Evolutionary conservation across 2,329 filamentous ascomycete species (phyloP).

Genomic region (Arthrobotrys sphaeroides): DNA sequence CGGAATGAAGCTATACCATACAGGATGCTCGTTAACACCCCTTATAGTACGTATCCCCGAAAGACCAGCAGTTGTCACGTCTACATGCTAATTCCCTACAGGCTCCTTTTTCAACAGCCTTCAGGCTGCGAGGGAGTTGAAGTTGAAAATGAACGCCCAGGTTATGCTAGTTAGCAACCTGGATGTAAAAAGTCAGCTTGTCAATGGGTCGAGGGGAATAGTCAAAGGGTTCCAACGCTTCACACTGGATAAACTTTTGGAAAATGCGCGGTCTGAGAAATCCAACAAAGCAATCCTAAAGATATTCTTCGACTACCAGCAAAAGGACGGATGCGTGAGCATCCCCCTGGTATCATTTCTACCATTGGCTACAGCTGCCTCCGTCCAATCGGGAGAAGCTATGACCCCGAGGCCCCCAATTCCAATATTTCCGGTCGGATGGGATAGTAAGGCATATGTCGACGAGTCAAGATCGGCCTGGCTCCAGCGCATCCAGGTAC

Average conservation of each 20-base stretch:
- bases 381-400: not conserved
- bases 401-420: constrained; percentile 10
- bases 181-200: constrained; percentile 62
- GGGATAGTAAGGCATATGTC: constrained; percentile 41
- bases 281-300: constrained; percentile 27
- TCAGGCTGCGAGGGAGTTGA: constrained; percentile 56
- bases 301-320: constrained; percentile 47
- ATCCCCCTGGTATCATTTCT: constrained; percentile 54
- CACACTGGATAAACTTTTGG: constrained; percentile 58
- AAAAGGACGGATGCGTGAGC: constrained; percentile 33
- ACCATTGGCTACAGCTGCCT: constrained; percentile 4
- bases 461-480: constrained; percentile 57
- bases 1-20: constrained; percentile 19
- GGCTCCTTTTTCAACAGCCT: constrained; percentile 56
- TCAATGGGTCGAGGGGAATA: constrained; percentile 65
- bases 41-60: constrained; percentile 27
- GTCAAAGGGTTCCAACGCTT: constrained; percentile 63
- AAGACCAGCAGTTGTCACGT: not conserved
- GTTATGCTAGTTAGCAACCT: constrained; percentile 68
- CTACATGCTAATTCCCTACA: not conserved
- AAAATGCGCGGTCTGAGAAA: constrained; percentile 39
- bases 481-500: constrained; percentile 70
- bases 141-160: constrained; percentile 66
- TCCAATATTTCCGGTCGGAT: constrained; percentile 42
- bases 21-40: constrained; percentile 10